A percentile compares a stretch with the other conserved stretches of the same genome.
These are phyloP conservation scores for Thuidium tamariscinum DNA, from an alignment of 225 moss, liverwort and hornwort species.

Conservation along the genomic window DNA sequence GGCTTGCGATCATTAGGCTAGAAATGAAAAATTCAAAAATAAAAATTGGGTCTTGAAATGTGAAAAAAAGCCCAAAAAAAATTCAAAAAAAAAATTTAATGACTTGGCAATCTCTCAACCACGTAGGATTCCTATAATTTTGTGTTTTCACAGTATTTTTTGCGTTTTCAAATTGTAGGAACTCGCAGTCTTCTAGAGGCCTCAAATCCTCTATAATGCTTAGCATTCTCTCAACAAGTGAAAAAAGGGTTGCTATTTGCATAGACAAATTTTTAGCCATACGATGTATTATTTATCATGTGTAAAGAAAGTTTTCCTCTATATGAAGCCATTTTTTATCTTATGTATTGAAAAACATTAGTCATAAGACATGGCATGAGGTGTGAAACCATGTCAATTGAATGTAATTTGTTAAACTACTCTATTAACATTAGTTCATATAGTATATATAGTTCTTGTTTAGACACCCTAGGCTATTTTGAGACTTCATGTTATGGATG, in stretches of 20 bases:
- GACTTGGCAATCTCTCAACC: too few species aligned
- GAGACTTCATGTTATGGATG: not conserved
- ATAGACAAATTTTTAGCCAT: not conserved
- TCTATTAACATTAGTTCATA: not conserved
- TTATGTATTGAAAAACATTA: fast-evolving
- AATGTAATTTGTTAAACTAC: not conserved
- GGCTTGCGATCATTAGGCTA: too few species aligned
- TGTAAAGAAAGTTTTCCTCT: not conserved
- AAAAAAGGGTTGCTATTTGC: not conserved
- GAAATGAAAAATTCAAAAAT: too few species aligned
- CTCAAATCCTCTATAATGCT: too few species aligned
- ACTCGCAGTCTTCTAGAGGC: too few species aligned
- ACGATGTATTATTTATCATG: not conserved
- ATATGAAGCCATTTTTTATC: not conserved
- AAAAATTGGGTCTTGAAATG: too few species aligned
- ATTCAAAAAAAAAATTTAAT: too few species aligned
- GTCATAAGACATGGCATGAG: not conserved
- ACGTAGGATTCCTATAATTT: too few species aligned
- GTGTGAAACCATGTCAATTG: not conserved
- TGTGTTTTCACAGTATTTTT: too few species aligned
- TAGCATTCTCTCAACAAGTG: not conserved
- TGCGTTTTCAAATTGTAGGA: too few species aligned
- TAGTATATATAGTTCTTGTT: not conserved
- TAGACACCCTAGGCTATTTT: not conserved
- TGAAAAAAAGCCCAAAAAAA: too few species aligned